phyloP scores from a whole-genome alignment of 2,329 filamentous ascomycete species.

The Alternaria alternata region DNA sequence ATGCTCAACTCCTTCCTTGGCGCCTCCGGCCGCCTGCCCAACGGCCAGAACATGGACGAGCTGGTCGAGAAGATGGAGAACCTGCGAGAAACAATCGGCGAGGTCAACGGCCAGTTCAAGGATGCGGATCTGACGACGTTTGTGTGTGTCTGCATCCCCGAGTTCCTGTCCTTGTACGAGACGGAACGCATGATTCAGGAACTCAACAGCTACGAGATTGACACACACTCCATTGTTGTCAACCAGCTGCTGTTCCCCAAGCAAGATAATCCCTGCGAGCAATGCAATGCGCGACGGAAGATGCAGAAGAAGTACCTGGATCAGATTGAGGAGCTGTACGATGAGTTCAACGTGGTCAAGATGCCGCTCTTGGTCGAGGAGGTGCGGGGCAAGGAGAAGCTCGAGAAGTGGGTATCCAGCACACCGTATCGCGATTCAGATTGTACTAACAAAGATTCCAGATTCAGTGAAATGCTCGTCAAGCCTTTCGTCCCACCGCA shows the following conservation, averaged over 20 bases:
- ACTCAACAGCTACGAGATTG: slow-evolving; percentile 88
- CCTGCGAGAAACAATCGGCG: slow-evolving; percentile 88
- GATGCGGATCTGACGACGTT: slow-evolving; percentile 95
- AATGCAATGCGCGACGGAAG: slow-evolving; percentile 92
- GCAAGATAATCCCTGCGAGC: slow-evolving; percentile 84
- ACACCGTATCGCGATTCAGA: background rate
- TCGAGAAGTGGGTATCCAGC: slow-evolving; percentile 69
- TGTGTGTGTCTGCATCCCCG: slow-evolving; percentile 97
- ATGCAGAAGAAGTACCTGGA: slow-evolving; percentile 99
- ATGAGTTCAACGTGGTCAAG: slow-evolving; percentile 98
- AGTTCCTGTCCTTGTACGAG: slow-evolving; percentile 96
- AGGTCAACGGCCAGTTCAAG: slow-evolving; percentile 99
- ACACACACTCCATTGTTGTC: slow-evolving; percentile 96
- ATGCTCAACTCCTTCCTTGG: slow-evolving; percentile 95
- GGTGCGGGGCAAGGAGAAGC: slow-evolving; percentile 90
- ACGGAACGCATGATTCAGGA: slow-evolving; percentile 99
- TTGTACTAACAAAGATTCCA: slow-evolving; percentile 25
- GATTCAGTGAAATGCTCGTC: slow-evolving; percentile 84
- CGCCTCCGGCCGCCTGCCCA: slow-evolving; percentile 77
- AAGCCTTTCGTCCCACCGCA: slow-evolving; percentile 75
- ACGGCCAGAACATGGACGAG: slow-evolving; percentile 91
- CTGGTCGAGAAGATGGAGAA: slow-evolving; percentile 95
- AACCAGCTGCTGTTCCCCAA: slow-evolving; percentile 97
- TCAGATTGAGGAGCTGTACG: slow-evolving; percentile 97
- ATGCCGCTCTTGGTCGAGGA: slow-evolving; percentile 97